Base-by-base conservation (phyloP, 1,139 yeast genomes). In the Nakaseomyces bracarensis region DNA sequence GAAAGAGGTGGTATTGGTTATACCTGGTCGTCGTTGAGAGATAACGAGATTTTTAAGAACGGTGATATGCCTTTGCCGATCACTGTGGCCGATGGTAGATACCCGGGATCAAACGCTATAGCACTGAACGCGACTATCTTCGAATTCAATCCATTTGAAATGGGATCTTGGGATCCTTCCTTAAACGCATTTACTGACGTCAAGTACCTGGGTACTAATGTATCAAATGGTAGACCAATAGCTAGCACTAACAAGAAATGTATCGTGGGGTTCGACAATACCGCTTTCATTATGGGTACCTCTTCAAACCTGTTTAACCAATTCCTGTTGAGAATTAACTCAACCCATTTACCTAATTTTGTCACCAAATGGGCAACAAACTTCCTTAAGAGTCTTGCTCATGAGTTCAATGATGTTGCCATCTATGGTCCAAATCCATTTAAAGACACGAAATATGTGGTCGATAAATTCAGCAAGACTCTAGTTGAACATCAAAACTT, bases 151-250 rank as follows among this genome's bases (percentile, higher is more conserved):
- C 87, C 96, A 1, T 83, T 65, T 54, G 95, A 86, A 63, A 59
- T 85, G 60, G 95, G 96, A 4, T 79, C 91, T 22, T 85, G 91
- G 91, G 95, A 86, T 57, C 79, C 84, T 20, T 71, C 82, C 0
- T 63, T 84, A 38, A 68, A 72, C 46, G 71, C 80, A 14, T 85
- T 85, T 63, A 69, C 79, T 18, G 77, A 79, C 45, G 64, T 78
- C 30, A 73, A 76, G 58, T 85, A 82, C 57, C 60, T 84, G 46
- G 96, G 96, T 19, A 72, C 91, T 1, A 61, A 69, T 10, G 68
- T 76, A 16, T 58, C 65, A 21, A 69, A 75, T 49, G 94, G 94
- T 36, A 49, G 61, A 20, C 74, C 79, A 9, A 30, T 38, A 5
- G 30, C 26, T 11, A 21, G 21, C 14, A 40, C 30, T 18, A 37